Percentiles rank a stretch among this genome's conserved stretches.
phyloP scores from a whole-genome alignment of 495 filamentous ascomycete species.

The Penicillium waksmanii region DNA sequence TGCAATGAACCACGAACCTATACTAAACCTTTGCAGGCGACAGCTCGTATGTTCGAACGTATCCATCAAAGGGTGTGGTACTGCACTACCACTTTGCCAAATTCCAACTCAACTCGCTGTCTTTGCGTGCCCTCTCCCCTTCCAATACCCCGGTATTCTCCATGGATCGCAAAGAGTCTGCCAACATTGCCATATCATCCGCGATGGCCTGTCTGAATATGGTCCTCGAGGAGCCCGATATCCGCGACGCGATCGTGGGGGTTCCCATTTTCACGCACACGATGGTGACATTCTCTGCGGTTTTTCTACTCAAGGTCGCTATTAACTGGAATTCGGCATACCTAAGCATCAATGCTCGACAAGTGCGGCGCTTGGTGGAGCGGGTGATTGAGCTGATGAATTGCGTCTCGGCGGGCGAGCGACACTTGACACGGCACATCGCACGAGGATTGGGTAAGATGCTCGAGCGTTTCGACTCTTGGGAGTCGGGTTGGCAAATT shows the following conservation, averaged over 20 bases:
- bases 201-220: constrained; percentile 60
- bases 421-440: constrained; percentile 57
- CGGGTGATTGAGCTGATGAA: constrained; percentile 56
- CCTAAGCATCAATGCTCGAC: constrained; percentile 44
- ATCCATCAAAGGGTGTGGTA: constrained; percentile 61
- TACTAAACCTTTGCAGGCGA: constrained; percentile 35
- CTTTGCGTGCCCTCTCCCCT: constrained; percentile 55
- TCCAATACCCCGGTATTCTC: constrained; percentile 56
- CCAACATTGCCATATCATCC: constrained; percentile 59
- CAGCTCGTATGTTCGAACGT: constrained; percentile 57
- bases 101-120: constrained; percentile 62
- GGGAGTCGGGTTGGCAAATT: constrained; percentile 43
- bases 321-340: constrained; percentile 58
- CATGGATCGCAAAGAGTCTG: constrained; percentile 56
- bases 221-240: constrained; percentile 58
- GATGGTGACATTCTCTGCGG: constrained; percentile 65
- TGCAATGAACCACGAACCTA: neutral
- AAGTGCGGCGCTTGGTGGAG: constrained; percentile 53
- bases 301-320: constrained; percentile 60
- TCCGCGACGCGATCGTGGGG: constrained; percentile 61
- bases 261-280: constrained; percentile 63
- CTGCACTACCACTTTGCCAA: constrained; percentile 66
- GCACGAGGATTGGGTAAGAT: constrained; percentile 58
- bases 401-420: constrained; percentile 55
- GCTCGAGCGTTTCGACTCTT: constrained; percentile 51